A percentile compares a stretch with the other conserved stretches of the same genome.
phyloP scores from a whole-genome alignment of 495 filamentous ascomycete species.

The Neurospora cerealis region DNA sequence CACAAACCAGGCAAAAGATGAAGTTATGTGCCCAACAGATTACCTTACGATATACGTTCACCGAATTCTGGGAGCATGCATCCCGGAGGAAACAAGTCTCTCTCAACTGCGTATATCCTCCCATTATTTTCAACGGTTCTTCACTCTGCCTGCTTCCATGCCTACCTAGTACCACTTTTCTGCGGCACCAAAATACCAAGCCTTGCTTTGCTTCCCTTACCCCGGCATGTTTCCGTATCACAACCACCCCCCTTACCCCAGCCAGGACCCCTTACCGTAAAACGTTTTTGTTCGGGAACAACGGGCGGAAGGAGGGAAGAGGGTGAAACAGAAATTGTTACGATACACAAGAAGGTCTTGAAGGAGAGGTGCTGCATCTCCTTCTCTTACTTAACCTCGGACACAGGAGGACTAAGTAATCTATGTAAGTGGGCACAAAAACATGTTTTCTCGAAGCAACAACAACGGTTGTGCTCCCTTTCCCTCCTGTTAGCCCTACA shows the following conservation, averaged over 20 bases:
- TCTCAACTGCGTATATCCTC: neutral
- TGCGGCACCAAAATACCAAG: neutral
- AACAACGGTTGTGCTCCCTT: neutral
- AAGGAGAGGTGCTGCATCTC: neutral
- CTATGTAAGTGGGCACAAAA: neutral
- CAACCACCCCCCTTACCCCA: neutral
- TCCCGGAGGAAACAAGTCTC: neutral
- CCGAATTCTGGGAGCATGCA: neutral
- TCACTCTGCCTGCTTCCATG: neutral
- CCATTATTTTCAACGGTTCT: neutral
- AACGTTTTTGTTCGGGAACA: neutral
- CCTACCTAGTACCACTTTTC: neutral
- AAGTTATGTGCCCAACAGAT: neutral
- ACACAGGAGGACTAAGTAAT: neutral
- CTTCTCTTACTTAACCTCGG: neutral
- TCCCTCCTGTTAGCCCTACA: neutral
- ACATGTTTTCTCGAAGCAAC: neutral
- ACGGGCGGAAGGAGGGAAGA: neutral
- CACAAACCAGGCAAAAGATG: neutral
- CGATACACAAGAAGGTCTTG: neutral
- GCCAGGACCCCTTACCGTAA: neutral
- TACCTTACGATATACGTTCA: neutral
- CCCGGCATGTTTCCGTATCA: neutral
- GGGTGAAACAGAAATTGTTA: neutral
- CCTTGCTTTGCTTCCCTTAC: conserved; percentile 2